Conservation (phyloP, 805 yeast genomes). For the Cyberlindnera bimundalis region DNA sequence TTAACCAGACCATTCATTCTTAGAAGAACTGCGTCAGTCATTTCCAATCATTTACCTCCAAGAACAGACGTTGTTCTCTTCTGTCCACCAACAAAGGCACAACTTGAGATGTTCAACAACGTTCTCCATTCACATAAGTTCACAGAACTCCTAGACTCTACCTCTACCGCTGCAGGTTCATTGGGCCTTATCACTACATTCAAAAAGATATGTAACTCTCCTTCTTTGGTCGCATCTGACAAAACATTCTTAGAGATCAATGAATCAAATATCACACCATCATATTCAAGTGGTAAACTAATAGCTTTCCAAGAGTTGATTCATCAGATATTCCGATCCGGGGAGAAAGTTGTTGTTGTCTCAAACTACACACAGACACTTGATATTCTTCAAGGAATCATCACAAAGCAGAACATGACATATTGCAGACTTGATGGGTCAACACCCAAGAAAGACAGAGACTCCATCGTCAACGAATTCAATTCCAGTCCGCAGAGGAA, state of each 20-base stretch:
- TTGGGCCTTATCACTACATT: slow-evolving; percentile 69
- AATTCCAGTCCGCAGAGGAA: slow-evolving; percentile 26
- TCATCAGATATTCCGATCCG: slow-evolving; percentile 34
- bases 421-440: slow-evolving; percentile 79
- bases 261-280: slow-evolving; percentile 6
- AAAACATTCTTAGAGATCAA: slow-evolving; percentile 32
- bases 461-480: slow-evolving; percentile 62
- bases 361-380: slow-evolving; percentile 87
- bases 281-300: slow-evolving; percentile 54
- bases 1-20: slow-evolving; percentile 66
- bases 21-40: slow-evolving; percentile 62
- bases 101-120: slow-evolving; percentile 51
- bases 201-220: slow-evolving; percentile 83
- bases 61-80: slow-evolving; percentile 75
- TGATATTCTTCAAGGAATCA: slow-evolving; percentile 62
- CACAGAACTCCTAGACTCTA: slow-evolving; percentile 19
- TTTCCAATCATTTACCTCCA: slow-evolving; percentile 61
- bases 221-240: slow-evolving; percentile 56
- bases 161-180: slow-evolving; percentile 36
- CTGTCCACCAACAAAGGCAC: slow-evolving; percentile 69
- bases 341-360: slow-evolving; percentile 80
- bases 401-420: slow-evolving; percentile 46
- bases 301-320: slow-evolving; percentile 55
- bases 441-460: slow-evolving; percentile 66
- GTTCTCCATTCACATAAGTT: slow-evolving; percentile 35